A percentile compares a stretch with the other conserved stretches of the same genome.
These are phyloP conservation scores for Pseudonitzschia multistriata DNA, from an alignment of 108 stramenopile species.

Conservation along the genomic window DNA sequence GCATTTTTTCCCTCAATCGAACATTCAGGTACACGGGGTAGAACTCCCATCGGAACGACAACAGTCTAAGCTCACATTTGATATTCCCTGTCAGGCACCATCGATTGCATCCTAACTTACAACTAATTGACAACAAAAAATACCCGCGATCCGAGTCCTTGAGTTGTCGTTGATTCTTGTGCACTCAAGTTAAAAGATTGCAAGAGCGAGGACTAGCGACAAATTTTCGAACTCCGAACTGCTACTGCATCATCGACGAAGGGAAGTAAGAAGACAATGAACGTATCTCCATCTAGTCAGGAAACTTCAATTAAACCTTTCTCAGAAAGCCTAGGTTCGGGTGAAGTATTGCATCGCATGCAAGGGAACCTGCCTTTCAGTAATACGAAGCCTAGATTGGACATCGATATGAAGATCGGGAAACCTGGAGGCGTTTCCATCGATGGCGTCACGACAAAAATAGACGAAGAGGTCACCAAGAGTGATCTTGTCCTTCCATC, in stretches of 20 bases:
- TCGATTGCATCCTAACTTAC: too few relatives aligned
- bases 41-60: too few relatives aligned
- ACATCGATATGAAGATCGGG: slow-evolving; percentile 2
- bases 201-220: too few relatives aligned
- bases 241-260: not conserved
- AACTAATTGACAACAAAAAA: too few relatives aligned
- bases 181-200: not conserved
- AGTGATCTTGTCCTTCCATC: not conserved
- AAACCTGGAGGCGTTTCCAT: not conserved
- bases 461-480: not conserved
- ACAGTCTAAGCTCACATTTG: too few relatives aligned
- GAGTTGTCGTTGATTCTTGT: too few relatives aligned
- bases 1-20: too few relatives aligned
- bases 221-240: too few relatives aligned
- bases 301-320: not conserved
- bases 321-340: not conserved
- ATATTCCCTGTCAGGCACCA: too few relatives aligned
- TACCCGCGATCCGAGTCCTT: too few relatives aligned
- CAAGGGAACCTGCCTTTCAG: not conserved
- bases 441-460: not conserved
- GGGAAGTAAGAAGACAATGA: not conserved
- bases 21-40: too few relatives aligned
- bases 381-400: not conserved
- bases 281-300: slow-evolving; percentile 1
- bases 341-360: slow-evolving; percentile 1